phyloP scores from a whole-genome alignment of 306 rosid species.

The Myrica gale region DNA sequence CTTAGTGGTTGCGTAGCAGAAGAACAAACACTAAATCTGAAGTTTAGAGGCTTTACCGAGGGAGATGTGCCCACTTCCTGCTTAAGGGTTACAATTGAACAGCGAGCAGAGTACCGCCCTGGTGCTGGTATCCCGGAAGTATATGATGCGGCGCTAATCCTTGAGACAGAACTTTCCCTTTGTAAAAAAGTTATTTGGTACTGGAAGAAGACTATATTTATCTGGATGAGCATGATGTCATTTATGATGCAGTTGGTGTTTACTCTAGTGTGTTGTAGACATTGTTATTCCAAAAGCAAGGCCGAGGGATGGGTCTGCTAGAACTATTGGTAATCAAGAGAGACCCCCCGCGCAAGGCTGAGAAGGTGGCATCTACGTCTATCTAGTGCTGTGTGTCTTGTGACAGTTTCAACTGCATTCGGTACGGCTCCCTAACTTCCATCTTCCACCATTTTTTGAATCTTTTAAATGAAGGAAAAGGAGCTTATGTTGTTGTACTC shows the following conservation, averaged over 20 bases:
- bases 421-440: conserved; percentile 19
- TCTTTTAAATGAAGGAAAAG: not conserved
- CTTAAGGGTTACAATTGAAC: conserved; percentile 66
- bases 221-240: conserved; percentile 59
- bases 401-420: conserved; percentile 19
- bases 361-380: conserved; percentile 10
- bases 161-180: conserved; percentile 63
- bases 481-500: not conserved
- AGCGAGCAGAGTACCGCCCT: conserved; percentile 59
- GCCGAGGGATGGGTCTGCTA: conserved; percentile 39
- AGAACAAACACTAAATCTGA: conserved; percentile 59
- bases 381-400: not conserved
- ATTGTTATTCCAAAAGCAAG: conserved; percentile 55
- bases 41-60: conserved; percentile 64
- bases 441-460: conserved; percentile 9
- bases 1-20: conserved; percentile 63
- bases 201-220: conserved; percentile 72
- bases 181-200: conserved; percentile 60
- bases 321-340: conserved; percentile 21
- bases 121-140: conserved; percentile 90
- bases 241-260: conserved; percentile 50
- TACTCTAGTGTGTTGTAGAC: conserved; percentile 60
- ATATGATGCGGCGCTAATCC: conserved; percentile 57
- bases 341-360: conserved; percentile 24
- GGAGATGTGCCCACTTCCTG: conserved; percentile 61